These are phyloP conservation scores for Aquilaria sinensis DNA, from an alignment of 345 rosid genomes.

Conservation along the genomic window DNA sequence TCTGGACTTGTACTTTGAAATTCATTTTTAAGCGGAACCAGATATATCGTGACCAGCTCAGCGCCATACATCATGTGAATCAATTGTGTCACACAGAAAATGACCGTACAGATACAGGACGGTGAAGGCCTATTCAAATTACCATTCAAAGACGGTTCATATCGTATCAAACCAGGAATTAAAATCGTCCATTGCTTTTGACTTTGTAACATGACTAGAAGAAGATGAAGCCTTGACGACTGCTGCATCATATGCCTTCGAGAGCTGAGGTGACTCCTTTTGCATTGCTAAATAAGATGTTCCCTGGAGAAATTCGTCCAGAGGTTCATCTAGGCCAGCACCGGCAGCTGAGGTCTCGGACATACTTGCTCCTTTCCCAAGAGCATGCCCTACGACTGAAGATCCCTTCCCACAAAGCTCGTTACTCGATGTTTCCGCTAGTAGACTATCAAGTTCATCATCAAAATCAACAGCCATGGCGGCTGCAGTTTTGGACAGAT, in stretches of 20 bases:
- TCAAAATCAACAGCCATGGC: conserved; percentile 23
- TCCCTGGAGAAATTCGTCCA: background rate
- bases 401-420: no score
- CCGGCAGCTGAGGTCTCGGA: no score
- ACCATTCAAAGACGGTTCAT: conserved; percentile 11
- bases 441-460: conserved; percentile 52
- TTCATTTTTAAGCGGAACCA: no score
- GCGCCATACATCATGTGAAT: no score
- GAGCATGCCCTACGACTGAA: no score
- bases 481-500: conserved; percentile 10
- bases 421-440: conserved; percentile 37
- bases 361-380: no score
- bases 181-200: conserved; percentile 66
- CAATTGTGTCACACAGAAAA: no score
- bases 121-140: no score
- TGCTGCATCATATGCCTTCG: conserved; percentile 8
- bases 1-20: no score
- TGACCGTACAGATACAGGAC: no score
- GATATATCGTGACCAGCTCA: no score
- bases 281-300: conserved; percentile 12
- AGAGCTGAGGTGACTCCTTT: conserved; percentile 10
- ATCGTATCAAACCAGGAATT: conserved; percentile 83
- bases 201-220: conserved; percentile 28
- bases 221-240: conserved; percentile 20
- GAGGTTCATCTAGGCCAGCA: no score